Percentiles rank a stretch among this genome's conserved stretches.
Evolutionary conservation across 805 yeast genomes (phyloP).

Genomic region (Lachancea quebecensis): DNA sequence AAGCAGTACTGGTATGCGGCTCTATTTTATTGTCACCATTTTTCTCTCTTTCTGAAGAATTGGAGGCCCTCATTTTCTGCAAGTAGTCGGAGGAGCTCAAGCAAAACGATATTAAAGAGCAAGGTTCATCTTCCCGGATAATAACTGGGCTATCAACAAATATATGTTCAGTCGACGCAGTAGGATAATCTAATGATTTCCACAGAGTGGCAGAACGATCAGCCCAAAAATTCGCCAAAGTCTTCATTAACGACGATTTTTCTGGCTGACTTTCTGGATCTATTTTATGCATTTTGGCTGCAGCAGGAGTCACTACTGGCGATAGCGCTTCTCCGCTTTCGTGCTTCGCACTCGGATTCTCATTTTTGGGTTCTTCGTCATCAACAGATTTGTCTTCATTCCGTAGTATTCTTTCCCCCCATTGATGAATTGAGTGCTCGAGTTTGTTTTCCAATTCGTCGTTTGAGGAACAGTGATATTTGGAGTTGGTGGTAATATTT

Average conservation of each 20-base stretch:
- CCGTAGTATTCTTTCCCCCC: slow-evolving; percentile 24
- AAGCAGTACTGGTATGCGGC: not conserved
- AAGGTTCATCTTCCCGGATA: slow-evolving; percentile 94
- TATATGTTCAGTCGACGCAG: slow-evolving; percentile 72
- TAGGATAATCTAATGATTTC: slow-evolving; percentile 86
- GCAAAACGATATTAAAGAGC: slow-evolving; percentile 90
- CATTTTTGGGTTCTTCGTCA: not conserved
- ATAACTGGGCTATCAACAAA: slow-evolving; percentile 91
- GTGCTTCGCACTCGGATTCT: not conserved
- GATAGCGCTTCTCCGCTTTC: slow-evolving; percentile 14
- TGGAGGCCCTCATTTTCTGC: slow-evolving; percentile 41
- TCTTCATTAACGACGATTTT: slow-evolving; percentile 68
- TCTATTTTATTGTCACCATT: not conserved
- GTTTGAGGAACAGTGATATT: slow-evolving; percentile 1
- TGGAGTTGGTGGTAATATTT: not conserved
- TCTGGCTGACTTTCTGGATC: slow-evolving; percentile 43
- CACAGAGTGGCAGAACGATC: slow-evolving; percentile 92
- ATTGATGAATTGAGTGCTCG: slow-evolving; percentile 27
- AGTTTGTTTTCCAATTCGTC: slow-evolving; percentile 25
- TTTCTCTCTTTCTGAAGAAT: not conserved
- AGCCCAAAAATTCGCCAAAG: slow-evolving; percentile 91
- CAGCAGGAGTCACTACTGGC: slow-evolving; percentile 17
- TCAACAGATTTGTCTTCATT: slow-evolving; percentile 3
- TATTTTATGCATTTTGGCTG: slow-evolving; percentile 22
- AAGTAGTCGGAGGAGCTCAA: slow-evolving; percentile 77